These are phyloP conservation scores for Knufia petricola DNA, from an alignment of 2,329 filamentous ascomycete genomes.

Conservation along the genomic window DNA sequence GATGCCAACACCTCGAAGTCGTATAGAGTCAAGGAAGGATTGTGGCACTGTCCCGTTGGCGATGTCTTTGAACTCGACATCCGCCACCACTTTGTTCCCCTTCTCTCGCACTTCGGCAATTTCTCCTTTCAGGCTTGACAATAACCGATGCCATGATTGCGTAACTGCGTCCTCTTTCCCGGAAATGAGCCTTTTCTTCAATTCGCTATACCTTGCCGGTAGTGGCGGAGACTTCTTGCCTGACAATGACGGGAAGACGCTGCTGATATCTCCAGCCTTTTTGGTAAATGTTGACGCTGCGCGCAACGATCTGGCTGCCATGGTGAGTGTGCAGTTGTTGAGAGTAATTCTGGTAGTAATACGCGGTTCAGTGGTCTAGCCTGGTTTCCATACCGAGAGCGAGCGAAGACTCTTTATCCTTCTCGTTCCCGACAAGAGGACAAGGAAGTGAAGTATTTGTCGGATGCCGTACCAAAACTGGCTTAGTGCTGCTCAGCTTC, in stretches of 20 bases:
- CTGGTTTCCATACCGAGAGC: not conserved
- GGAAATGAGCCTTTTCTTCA: conserved; percentile 32
- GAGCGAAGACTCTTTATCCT: not conserved
- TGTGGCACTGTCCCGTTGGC: conserved; percentile 29
- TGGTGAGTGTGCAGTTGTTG: not conserved
- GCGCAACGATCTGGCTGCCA: conserved; percentile 3
- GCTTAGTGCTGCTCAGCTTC: not conserved
- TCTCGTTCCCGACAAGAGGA: not conserved
- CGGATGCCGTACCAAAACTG: not conserved
- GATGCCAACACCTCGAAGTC: conserved; percentile 53
- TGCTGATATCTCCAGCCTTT: conserved; percentile 38
- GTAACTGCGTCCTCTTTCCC: conserved; percentile 32
- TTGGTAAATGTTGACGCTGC: conserved; percentile 24
- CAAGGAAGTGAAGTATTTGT: not conserved
- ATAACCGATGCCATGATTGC: conserved; percentile 35
- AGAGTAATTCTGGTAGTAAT: not conserved
- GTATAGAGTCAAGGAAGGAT: conserved; percentile 40
- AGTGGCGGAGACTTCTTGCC: conserved; percentile 35
- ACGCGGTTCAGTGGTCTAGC: not conserved
- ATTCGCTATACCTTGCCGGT: conserved; percentile 32
- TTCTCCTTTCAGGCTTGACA: conserved; percentile 32
- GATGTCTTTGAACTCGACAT: conserved; percentile 34
- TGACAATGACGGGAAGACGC: conserved; percentile 39
- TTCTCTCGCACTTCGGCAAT: conserved; percentile 32
- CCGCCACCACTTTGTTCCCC: conserved; percentile 37